phyloP scores from a whole-genome alignment of 768 basidiomycete species.

The Mycena floridula region DNA sequence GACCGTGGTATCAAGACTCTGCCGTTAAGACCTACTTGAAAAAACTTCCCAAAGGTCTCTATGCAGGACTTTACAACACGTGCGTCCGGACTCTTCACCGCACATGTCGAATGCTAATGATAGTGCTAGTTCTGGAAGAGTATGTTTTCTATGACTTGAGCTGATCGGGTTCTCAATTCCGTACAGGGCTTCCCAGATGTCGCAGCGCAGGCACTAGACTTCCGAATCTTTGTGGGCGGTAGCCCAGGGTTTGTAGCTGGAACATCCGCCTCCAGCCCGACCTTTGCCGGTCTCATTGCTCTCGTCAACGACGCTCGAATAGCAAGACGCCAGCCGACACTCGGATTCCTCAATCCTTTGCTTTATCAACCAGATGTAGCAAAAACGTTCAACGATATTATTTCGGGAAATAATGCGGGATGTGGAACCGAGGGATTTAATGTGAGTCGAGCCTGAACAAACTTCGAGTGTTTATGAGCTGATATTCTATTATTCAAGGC shows the following conservation, averaged over 20 bases:
- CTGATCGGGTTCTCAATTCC: background rate
- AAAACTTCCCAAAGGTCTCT: conserved; percentile 39
- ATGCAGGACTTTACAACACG: conserved; percentile 58
- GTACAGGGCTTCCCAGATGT: conserved; percentile 59
- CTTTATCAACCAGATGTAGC: conserved; percentile 36
- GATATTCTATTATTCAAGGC: too few relatives aligned
- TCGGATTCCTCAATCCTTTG: conserved; percentile 68
- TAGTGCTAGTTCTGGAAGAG: conserved; percentile 36
- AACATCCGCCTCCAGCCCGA: conserved; percentile 61
- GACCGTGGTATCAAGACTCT: conserved; percentile 36
- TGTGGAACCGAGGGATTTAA: conserved; percentile 67
- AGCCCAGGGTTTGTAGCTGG: conserved; percentile 36
- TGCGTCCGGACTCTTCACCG: conserved; percentile 19
- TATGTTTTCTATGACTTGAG: conserved; percentile 31
- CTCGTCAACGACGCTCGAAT: conserved; percentile 62
- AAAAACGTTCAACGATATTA: conserved; percentile 51
- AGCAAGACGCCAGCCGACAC: conserved; percentile 27
- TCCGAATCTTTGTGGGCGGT: conserved; percentile 42
- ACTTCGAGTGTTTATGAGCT: too few relatives aligned
- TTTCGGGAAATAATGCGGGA: conserved; percentile 21
- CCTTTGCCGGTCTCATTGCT: conserved; percentile 58
- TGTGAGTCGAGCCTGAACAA: too few relatives aligned
- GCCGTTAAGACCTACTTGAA: conserved; percentile 39
- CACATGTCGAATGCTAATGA: background rate
- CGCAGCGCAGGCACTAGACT: conserved; percentile 47